Conservation (phyloP, 306 rosid genomes). For the Urtica urens region DNA sequence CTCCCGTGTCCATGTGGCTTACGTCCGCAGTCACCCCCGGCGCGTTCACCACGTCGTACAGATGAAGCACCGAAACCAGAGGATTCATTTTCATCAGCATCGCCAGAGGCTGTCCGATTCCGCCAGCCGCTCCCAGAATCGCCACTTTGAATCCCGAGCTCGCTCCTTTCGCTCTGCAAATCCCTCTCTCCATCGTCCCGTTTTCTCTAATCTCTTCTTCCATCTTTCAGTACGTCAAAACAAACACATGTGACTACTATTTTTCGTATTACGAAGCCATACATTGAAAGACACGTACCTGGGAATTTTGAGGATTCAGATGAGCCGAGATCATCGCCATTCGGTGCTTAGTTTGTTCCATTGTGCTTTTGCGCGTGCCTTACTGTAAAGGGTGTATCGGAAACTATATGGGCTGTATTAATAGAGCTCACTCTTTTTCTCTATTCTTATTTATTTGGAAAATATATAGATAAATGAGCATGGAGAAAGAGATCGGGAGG, state of each 20-base stretch:
- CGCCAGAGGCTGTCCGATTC: conserved; percentile 89
- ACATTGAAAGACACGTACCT: conserved; percentile 19
- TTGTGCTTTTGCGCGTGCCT: conserved; percentile 3
- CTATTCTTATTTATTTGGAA: neutral
- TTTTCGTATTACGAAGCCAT: neutral
- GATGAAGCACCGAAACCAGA: conserved; percentile 86
- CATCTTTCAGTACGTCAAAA: conserved; percentile 20
- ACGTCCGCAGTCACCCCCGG: conserved; percentile 97
- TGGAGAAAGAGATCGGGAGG: neutral
- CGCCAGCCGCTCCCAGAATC: conserved; percentile 87
- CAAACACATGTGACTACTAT: neutral
- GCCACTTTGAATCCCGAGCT: conserved; percentile 89
- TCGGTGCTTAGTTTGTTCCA: conserved; percentile 47
- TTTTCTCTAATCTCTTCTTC: conserved; percentile 22
- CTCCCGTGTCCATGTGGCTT: conserved; percentile 94
- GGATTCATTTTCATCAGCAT: conserved; percentile 93
- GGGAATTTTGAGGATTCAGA: conserved; percentile 45
- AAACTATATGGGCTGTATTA: neutral
- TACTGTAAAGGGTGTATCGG: neutral
- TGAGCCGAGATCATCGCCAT: conserved; percentile 62
- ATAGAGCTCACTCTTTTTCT: too few relatives aligned
- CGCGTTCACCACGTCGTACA: conserved; percentile 82
- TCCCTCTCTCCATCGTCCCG: conserved; percentile 19
- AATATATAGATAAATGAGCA: conserved; percentile 23
- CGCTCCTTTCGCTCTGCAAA: conserved; percentile 87